These are phyloP conservation scores for Bipolaris victoriae DNA, from an alignment of 2,329 filamentous ascomycete species.

Conservation along the genomic window DNA sequence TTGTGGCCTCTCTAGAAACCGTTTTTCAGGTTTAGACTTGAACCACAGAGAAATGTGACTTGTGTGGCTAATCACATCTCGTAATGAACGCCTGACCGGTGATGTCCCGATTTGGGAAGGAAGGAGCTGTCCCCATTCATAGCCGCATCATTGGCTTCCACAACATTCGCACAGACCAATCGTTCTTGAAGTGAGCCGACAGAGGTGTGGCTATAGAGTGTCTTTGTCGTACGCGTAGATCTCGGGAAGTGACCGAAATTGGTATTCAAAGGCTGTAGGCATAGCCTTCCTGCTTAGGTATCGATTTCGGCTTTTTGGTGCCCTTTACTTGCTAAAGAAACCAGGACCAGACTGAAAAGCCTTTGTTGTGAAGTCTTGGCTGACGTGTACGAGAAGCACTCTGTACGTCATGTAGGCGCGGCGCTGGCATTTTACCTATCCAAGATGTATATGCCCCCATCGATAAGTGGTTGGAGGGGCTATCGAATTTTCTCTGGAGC, in stretches of 20 bases:
- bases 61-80: constrained; percentile 21
- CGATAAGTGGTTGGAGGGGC: not conserved
- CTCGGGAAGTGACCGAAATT: constrained; percentile 30
- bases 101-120: constrained; percentile 29
- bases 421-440: not conserved
- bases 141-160: constrained; percentile 33
- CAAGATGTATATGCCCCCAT: not conserved
- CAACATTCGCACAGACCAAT: constrained; percentile 42
- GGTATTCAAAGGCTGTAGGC: constrained; percentile 30
- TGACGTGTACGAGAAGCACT: not conserved
- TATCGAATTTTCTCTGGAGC: not conserved
- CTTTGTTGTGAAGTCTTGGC: constrained; percentile 8
- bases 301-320: constrained; percentile 6
- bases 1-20: constrained; percentile 23
- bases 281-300: constrained; percentile 19
- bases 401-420: not conserved
- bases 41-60: constrained; percentile 24
- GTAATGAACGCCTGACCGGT: constrained; percentile 31
- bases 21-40: constrained; percentile 23
- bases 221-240: constrained; percentile 32
- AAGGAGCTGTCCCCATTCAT: constrained; percentile 19
- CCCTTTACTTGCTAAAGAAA: not conserved
- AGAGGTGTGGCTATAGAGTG: constrained; percentile 34
- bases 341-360: not conserved
- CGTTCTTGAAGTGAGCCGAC: constrained; percentile 40